Evolutionary conservation across 129 eudicot species (phyloP).

Genomic region (Chrysanthemum makinoi): DNA sequence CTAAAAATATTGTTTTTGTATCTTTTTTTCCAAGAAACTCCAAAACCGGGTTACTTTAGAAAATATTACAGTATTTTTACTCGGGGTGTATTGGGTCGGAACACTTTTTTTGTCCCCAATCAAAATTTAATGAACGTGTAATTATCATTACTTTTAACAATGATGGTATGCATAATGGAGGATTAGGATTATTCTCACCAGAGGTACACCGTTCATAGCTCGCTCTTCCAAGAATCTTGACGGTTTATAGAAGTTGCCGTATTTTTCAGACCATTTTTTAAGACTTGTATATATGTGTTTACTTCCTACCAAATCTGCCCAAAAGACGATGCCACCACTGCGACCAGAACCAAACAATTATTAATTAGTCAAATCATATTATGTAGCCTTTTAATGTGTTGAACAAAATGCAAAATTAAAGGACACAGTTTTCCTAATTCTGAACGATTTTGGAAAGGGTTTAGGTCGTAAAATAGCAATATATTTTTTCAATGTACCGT

Average conservation of each 20-base stretch:
- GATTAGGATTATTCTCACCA: constrained; percentile 49
- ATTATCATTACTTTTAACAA: not conserved
- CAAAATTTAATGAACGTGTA: not conserved
- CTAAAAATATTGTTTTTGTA: not conserved
- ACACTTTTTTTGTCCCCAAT: too few relatives aligned
- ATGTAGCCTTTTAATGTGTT: not conserved
- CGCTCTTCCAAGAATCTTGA: constrained; percentile 87
- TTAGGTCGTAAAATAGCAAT: too few relatives aligned
- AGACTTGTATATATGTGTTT: constrained; percentile 64
- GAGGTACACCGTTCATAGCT: constrained; percentile 67
- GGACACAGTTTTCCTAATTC: not conserved
- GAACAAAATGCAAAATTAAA: not conserved
- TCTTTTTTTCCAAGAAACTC: not conserved
- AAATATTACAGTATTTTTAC: not conserved
- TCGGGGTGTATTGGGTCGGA: not conserved
- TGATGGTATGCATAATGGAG: not conserved
- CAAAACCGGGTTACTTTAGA: not conserved
- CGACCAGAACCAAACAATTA: constrained; percentile 19
- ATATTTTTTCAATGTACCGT: too few relatives aligned
- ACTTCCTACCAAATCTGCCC: constrained; percentile 93
- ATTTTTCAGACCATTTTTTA: constrained; percentile 65
- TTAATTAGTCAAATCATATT: not conserved
- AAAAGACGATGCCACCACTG: constrained; percentile 89
- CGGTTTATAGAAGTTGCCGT: constrained; percentile 81
- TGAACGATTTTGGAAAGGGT: too few relatives aligned